Evolutionary conservation across 305 asterid genomes (phyloP), one percentile per base, ranked within the genome.

Genomic region (Fraxinus xanthoxyloides): DNA sequence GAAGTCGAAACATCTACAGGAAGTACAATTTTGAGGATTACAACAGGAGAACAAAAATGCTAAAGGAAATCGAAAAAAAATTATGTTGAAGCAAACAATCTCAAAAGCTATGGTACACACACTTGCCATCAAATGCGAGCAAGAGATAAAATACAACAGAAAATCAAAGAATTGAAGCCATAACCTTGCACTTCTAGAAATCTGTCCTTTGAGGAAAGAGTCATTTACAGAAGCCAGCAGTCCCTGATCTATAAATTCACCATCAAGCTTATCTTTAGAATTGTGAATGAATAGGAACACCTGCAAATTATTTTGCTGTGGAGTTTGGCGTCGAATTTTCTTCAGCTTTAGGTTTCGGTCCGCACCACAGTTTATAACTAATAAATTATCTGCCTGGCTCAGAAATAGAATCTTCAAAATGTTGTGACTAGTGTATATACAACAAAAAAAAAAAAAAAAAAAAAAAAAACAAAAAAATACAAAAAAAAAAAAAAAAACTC

Each of bases 151-250:
- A 80, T 56, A 77, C 82, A 85, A 72, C 67, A 82, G 79, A 80
- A 83, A 85, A 91, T 85, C 76, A 89, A 91, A 88, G 88, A 91
- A 91, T 89, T 88, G 88, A 85, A 85, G 80, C 81, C 85, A 85
- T 26, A 26, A 74, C 48, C 26, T 46, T 81, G 79, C 81, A 81
- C 80, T 84, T 75, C 79, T 35, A 79, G 79, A 84, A 84, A 84
- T 78, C 56, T 76, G 81, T 34, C 81, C 70, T 84, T 82, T 84
- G 82, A 84, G 31, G 56, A 77, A 65, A 30, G 28, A 79, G 54
- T 83, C 46, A 83, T 82, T 43, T 31, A 72, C 36, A 79, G 87
- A 85, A 87, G 83, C 81, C 83, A 84, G 85, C 83, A 85, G 86
- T 72, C 84, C 48, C 82, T 69, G 83, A 78, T 80, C 77, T 84